Evolutionary conservation across 768 basidiomycete genomes (phyloP).

Genomic region (Suillus paluster): DNA sequence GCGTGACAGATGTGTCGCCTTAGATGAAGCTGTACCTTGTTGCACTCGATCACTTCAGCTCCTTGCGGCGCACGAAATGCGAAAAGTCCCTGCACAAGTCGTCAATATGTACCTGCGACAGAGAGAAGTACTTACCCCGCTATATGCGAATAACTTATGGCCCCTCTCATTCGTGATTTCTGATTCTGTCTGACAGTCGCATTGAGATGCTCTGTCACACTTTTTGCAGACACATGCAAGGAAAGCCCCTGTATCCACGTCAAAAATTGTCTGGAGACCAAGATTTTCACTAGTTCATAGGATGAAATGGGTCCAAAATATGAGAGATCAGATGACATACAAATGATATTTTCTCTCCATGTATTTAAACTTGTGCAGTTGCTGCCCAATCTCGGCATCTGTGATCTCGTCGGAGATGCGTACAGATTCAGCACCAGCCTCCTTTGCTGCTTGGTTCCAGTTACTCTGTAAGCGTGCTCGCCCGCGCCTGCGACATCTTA

Average conservation of each 20-base stretch:
- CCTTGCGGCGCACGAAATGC: conserved; percentile 46
- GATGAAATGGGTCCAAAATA: conserved; percentile 3
- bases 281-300: conserved; percentile 13
- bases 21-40: conserved; percentile 44
- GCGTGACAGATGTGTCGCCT: background rate
- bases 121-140: conserved; percentile 33
- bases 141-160: conserved; percentile 47
- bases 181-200: conserved; percentile 54
- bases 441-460: conserved; percentile 36
- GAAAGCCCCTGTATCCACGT: conserved; percentile 39
- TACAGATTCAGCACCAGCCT: conserved; percentile 34
- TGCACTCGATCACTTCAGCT: conserved; percentile 67
- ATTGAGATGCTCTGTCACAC: conserved; percentile 40
- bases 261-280: conserved; percentile 21
- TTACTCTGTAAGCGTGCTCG: conserved; percentile 28
- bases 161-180: conserved; percentile 38
- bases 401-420: conserved; percentile 39
- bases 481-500: conserved; percentile 15
- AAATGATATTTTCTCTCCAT: conserved; percentile 56
- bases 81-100: conserved; percentile 50
- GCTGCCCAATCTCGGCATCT: conserved; percentile 43
- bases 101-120: conserved; percentile 5
- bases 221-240: conserved; percentile 48
- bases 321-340: conserved; percentile 37
- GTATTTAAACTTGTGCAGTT: conserved; percentile 52